Evolutionary conservation across 331 rosid species (phyloP), one percentile per base, ranked within the genome.

Genomic region (Pyracantha coccinea): DNA sequence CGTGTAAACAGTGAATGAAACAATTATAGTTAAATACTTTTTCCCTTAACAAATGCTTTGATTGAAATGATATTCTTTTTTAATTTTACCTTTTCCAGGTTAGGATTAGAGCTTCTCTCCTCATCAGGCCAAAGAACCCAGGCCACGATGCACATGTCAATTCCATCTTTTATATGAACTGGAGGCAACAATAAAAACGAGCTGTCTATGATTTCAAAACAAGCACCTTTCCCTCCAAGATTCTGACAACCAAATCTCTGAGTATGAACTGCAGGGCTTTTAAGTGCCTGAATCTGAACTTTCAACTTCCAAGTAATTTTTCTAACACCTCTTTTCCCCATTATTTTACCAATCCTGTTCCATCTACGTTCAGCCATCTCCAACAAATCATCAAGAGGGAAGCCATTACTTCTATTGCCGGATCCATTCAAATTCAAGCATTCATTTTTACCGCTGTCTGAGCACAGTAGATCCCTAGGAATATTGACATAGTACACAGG

Each of bases 61-160:
- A 59, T 35, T 57, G 68, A 73, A 31, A 60, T 33, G 53, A 38
- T 8, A 16, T 47, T 76, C 23, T 2, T 74, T 69, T 66, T 74
- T 65, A 23, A 27, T 24, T n/a, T 66, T 31, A 94, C 99, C 99
- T 94, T 92, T 75, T 94, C 99, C 71, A 94, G 79, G 88, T 92
- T 92, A 24, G 93, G 97, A 83, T 78, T 82, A 73, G 96, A 89
- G 84, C 86, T 92, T 78, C 95, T 88, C 87, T 87, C 97, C 77
- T 94, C 99, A 80, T 92, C 97, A 19, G 99, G 97, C 97, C 99
- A 94, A 68, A 94, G 93, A 86, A 94, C 81, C 99, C 99, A 94
- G 38, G 96, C 79, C 68, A 86, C 92, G 74, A 90, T 75, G 79
- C 91, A 87, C 83, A 89, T 67, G 74, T 94, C 99, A 82, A 92